Percentiles rank a stretch among this genome's conserved stretches.
phyloP scores from a whole-genome alignment of 2,329 filamentous ascomycete genomes.

The Xylariaceae sp. region DNA sequence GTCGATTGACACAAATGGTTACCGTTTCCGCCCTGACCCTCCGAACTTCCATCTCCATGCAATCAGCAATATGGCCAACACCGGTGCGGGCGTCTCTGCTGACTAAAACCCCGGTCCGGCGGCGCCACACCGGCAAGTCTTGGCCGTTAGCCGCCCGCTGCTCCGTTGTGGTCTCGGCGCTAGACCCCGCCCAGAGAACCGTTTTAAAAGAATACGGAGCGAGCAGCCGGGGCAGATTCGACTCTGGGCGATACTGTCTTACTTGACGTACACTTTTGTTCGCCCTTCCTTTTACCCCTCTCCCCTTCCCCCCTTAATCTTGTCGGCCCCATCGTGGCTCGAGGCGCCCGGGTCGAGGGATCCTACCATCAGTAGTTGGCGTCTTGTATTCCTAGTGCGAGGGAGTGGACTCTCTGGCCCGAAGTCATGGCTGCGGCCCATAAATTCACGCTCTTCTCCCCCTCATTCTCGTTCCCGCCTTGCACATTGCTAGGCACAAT shows the following conservation, averaged over 20 bases:
- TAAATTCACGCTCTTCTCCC: neutral
- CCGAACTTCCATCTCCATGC: neutral
- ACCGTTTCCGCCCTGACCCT: neutral
- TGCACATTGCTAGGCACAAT: neutral
- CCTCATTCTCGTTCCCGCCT: neutral
- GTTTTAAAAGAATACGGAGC: too few species aligned
- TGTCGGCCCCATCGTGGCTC: constrained; percentile 3
- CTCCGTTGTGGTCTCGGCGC: constrained; percentile 20
- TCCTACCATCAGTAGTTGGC: neutral
- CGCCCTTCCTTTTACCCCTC: neutral
- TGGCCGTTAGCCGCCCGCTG: constrained; percentile 15
- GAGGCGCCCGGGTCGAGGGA: constrained; percentile 1
- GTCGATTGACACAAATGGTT: neutral
- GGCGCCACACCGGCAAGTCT: constrained; percentile 9
- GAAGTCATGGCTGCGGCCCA: neutral
- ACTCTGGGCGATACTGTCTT: too few species aligned
- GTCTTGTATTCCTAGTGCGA: constrained; percentile 1
- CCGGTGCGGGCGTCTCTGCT: constrained; percentile 20
- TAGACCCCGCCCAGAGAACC: too few species aligned
- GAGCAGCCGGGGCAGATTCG: too few species aligned
- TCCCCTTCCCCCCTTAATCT: neutral
- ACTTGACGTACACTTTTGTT: constrained; percentile 5
- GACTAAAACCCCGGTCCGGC: constrained; percentile 16
- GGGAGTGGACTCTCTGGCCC: neutral
- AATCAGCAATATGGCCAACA: neutral